These are phyloP conservation scores for Arthrobotrys megalospora DNA, from an alignment of 2,329 filamentous ascomycete species.

Conservation along the genomic window DNA sequence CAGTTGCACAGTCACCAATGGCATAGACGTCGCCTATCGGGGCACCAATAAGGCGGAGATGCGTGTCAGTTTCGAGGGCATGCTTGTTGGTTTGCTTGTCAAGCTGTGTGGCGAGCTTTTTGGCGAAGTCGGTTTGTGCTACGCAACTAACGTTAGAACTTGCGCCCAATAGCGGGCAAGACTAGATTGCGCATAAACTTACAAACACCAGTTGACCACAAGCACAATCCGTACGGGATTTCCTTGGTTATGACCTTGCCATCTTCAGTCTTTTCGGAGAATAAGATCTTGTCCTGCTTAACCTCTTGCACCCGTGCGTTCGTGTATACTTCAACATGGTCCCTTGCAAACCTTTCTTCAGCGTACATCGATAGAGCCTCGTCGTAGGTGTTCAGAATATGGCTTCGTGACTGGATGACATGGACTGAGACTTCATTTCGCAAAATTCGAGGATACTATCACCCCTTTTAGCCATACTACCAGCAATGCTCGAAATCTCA, in stretches of 20 bases:
- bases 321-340: slow-evolving; percentile 90
- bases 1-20: slow-evolving; percentile 94
- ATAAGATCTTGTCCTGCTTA: slow-evolving; percentile 84
- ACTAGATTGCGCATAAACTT: slow-evolving; percentile 62
- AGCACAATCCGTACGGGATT: slow-evolving; percentile 92
- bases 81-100: slow-evolving; percentile 87
- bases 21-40: slow-evolving; percentile 96
- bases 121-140: slow-evolving; percentile 84
- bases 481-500: neutral
- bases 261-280: slow-evolving; percentile 83
- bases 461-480: neutral
- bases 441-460: slow-evolving; percentile 87
- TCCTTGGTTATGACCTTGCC: slow-evolving; percentile 88
- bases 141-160: neutral
- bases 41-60: slow-evolving; percentile 88
- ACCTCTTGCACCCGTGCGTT: slow-evolving; percentile 96
- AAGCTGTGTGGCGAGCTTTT: slow-evolving; percentile 83
- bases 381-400: slow-evolving; percentile 98
- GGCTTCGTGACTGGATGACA: slow-evolving; percentile 91
- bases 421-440: slow-evolving; percentile 98
- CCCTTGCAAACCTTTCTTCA: slow-evolving; percentile 89
- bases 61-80: slow-evolving; percentile 93
- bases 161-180: neutral
- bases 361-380: slow-evolving; percentile 93
- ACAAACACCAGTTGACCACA: slow-evolving; percentile 95